Evolutionary conservation across 176 grass and related monocot species (phyloP), one percentile per base, ranked within the genome.

Genomic region (Eleusine indica): DNA sequence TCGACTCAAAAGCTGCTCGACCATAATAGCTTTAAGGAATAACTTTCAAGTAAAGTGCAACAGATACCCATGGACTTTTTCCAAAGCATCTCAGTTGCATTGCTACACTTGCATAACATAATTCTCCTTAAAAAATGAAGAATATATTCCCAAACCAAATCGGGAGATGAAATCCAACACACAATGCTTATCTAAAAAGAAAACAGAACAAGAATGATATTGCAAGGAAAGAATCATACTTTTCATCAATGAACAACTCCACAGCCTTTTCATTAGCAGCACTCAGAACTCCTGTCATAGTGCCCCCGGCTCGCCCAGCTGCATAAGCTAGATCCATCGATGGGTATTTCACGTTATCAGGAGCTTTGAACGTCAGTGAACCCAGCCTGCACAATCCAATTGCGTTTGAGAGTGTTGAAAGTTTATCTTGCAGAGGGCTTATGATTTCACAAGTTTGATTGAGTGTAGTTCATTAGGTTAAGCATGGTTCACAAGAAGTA

Each of bases 241-340:
- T 94, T 88, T 96, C 96, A 41, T 86, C 84, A 13, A 99, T 96
- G 87, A 99, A 99, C 83, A 99, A 84, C 74, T 99, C 96, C 61
- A 99, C 96, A 6, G 96, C 96, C 89, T 99, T 99, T 86, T 99
- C 96, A 52, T 99, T 96, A 74, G 96, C 96, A 52, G 96, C 96
- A 29, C 96, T 99, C 66, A 99, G 86, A 85, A 99, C 96, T 90
- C 96, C 93, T 21, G 96, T 96, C 96, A 99, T 99, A n/a, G 96
- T 99, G 40, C 96, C 93, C 21, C 96, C 96, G 65, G 96, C 96
- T 63, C 96, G 73, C 14, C 96, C 96, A 79, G 96, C 96, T 32
- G 96, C 89, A 60, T 99, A 99, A 0, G 96, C 89, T 10, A 99
- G 91, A 79, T 99, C 86, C 88, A 99, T 90, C 1, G 96, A 99